These are phyloP conservation scores for Excoecaria agallocha DNA, from an alignment of 345 rosid genomes.

Conservation along the genomic window DNA sequence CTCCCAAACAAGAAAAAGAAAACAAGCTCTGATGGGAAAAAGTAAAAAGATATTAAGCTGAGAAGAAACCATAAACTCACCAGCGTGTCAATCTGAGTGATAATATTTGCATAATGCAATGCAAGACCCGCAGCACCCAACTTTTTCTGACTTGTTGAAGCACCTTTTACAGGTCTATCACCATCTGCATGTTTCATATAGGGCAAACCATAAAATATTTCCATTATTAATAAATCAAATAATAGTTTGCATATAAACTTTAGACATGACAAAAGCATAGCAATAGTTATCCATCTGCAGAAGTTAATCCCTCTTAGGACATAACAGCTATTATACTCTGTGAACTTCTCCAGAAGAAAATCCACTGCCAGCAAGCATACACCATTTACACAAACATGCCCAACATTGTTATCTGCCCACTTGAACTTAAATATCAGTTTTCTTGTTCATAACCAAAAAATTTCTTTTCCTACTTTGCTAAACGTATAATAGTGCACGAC, in stretches of 20 bases:
- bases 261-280: not conserved
- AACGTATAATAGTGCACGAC: not conserved
- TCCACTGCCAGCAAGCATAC: not conserved
- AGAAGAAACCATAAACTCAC: conserved; percentile 42
- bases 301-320: not conserved
- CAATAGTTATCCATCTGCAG: not conserved
- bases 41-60: conserved; percentile 2
- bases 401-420: not conserved
- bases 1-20: not conserved
- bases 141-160: conserved; percentile 44
- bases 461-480: not conserved
- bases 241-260: not conserved
- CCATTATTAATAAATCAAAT: not conserved
- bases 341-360: not conserved
- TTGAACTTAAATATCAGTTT: not conserved
- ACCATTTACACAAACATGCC: not conserved
- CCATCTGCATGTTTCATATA: conserved; percentile 52
- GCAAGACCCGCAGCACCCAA: conserved; percentile 96
- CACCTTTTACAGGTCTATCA: conserved; percentile 38
- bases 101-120: conserved; percentile 92
- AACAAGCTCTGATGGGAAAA: too few relatives aligned
- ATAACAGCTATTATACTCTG: not conserved
- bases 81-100: conserved; percentile 88
- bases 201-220: conserved; percentile 6
- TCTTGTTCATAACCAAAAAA: not conserved